Conservation (phyloP, 1,139 yeast species). For the Casaregolazyma lundiana region DNA sequence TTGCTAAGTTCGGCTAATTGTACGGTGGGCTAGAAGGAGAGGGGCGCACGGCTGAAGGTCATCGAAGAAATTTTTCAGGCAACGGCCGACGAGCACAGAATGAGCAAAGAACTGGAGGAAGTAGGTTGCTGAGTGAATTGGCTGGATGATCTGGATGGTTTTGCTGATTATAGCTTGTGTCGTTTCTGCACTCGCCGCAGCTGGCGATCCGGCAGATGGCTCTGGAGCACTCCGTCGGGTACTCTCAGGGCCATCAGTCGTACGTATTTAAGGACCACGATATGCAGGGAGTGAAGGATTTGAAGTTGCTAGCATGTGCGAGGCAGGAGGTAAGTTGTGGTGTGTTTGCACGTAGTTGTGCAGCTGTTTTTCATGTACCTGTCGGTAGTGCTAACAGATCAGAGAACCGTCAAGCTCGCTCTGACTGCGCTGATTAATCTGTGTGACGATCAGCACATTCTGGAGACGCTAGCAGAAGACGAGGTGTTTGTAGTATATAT, state of each 20-base stretch:
- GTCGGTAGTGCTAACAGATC: neutral
- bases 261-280: conserved; percentile 66
- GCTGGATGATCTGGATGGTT: neutral
- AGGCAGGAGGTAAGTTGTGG: conserved; percentile 10
- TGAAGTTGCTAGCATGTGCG: conserved; percentile 55
- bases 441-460: conserved; percentile 60
- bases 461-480: conserved; percentile 64
- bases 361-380: too few species aligned
- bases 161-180: conserved; percentile 44
- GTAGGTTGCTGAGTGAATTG: conserved; percentile 15
- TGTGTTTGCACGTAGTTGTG: too few species aligned
- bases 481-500: conserved; percentile 52
- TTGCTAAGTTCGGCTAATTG: neutral
- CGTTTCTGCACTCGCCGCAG: conserved; percentile 77
- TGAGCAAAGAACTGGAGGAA: conserved; percentile 26
- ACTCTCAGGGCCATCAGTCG: conserved; percentile 64
- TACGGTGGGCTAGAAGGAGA: neutral
- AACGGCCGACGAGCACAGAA: conserved; percentile 3
- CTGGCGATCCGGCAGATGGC: conserved; percentile 84
- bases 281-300: conserved; percentile 67
- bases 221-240: conserved; percentile 76
- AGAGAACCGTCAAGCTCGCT: conserved; percentile 40
- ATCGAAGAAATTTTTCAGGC: neutral
- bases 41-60: neutral
- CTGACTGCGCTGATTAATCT: conserved; percentile 77